A percentile compares a stretch with the other conserved stretches of the same genome.
Evolutionary conservation across 768 basidiomycete genomes (phyloP).

Genomic region (Sistotremastrum suecicum): DNA sequence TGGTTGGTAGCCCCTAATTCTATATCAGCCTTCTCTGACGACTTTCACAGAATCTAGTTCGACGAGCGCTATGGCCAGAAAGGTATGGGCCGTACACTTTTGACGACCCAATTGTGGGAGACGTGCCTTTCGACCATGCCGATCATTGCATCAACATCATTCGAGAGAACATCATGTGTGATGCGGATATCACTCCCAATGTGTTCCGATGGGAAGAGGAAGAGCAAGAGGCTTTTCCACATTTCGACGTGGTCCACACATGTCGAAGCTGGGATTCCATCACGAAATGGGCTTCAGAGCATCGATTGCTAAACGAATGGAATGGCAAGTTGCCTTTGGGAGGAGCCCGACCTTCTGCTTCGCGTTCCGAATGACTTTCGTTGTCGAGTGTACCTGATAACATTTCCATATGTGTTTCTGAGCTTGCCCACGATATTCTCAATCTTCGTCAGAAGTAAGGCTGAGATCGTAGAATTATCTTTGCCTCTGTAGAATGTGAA

Average conservation of each 20-base stretch:
- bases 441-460: too few relatives aligned
- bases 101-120: too few relatives aligned
- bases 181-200: slow-evolving; percentile 12
- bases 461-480: too few relatives aligned
- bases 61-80: neutral
- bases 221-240: neutral
- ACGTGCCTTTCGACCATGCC: slow-evolving; percentile 4
- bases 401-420: too few relatives aligned
- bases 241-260: slow-evolving; percentile 8
- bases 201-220: slow-evolving; percentile 16
- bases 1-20: slow-evolving; percentile 7
- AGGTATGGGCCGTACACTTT: neutral
- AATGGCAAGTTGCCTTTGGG: too few relatives aligned
- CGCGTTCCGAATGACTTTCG: too few relatives aligned
- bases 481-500: too few relatives aligned
- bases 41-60: neutral
- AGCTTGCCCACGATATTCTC: too few relatives aligned
- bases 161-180: slow-evolving; percentile 14
- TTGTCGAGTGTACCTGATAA: too few relatives aligned
- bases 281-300: slow-evolving; percentile 7
- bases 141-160: slow-evolving; percentile 15
- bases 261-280: slow-evolving; percentile 12
- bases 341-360: too few relatives aligned
- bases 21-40: neutral
- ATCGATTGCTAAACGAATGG: too few relatives aligned